Evolutionary conservation across 129 eudicot species (phyloP), one percentile per base, ranked within the genome.

Genomic region (Calendula officinalis): DNA sequence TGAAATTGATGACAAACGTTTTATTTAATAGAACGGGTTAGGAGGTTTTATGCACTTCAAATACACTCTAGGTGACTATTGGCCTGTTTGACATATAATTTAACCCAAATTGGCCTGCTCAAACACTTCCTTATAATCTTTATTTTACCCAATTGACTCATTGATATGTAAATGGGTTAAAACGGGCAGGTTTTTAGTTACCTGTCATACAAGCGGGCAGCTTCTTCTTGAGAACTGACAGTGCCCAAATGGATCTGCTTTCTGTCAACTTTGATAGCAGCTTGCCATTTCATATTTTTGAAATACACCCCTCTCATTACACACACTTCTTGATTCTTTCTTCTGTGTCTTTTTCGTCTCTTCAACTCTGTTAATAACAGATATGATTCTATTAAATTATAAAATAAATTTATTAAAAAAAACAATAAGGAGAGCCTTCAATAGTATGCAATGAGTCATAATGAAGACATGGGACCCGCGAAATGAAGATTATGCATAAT

Each of bases 131-230:
- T 22, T 22, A 22, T 22, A 22, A 22, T 22, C 30, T 22, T 22
- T 22, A 22, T 22, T 22, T 22, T 22, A 22, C 30, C 30, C 30
- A 22, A 22, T 22, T 22, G 30, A 22, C 30, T 1, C 30, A 22
- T 22, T 22, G 30, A 22, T 22, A 22, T 0, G 30, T 22, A 22
- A 22, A 22, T 22, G 30, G n/a, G n/a, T n/a, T n/a, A n/a, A n/a
- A n/a, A n/a, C n/a, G n/a, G 30, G 30, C 30, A 22, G 30, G 30
- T 22, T 22, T 22, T 22, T 22, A 22, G 2, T 22, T 75, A 94
- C 99, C 99, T 94, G 90, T 94, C 99, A 67, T 94, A 94, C 60
- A 94, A 71, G 57, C 87, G 89, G n/a, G 97, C 97, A 55, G 99
- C 99, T 70, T 88, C 99, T 75, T 85, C 95, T 67, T 86, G 95